Evolutionary conservation across 768 basidiomycete species (phyloP).

Genomic region (Lactifluus rugatus): DNA sequence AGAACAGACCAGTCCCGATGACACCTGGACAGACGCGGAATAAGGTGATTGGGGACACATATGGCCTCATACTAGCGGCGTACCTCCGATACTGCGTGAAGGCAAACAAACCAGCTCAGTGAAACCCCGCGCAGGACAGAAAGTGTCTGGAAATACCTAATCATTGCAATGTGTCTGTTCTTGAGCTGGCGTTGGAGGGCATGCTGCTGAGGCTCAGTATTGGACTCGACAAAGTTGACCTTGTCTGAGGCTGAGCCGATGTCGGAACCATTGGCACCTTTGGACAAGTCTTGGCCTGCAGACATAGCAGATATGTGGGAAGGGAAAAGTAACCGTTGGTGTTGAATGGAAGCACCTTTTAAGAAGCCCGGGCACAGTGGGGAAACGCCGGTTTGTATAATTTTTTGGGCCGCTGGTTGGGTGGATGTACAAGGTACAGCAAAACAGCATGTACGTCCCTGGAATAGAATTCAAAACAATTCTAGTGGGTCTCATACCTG

Average conservation of each 20-base stretch:
- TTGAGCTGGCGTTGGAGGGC: constrained; percentile 26
- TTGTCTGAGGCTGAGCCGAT: background rate
- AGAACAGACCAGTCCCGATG: constrained; percentile 32
- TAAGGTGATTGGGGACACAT: background rate
- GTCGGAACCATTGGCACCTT: background rate
- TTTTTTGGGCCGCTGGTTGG: background rate
- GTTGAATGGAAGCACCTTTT: background rate
- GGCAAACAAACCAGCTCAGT: constrained; percentile 1
- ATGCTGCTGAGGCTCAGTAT: background rate
- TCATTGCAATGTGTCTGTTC: constrained; percentile 76
- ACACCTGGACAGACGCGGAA: constrained; percentile 22
- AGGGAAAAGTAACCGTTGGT: background rate
- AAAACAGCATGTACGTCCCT: no score
- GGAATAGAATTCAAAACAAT: no score
- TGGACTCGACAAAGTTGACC: background rate
- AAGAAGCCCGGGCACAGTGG: background rate
- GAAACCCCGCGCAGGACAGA: background rate
- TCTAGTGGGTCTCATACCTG: no score
- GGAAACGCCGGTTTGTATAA: no score
- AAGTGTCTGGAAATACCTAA: constrained; percentile 38
- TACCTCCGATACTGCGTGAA: constrained; percentile 28
- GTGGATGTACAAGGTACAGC: no score
- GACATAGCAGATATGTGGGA: background rate
- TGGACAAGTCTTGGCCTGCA: background rate
- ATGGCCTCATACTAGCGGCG: background rate